A percentile compares a stretch with the other conserved stretches of the same genome.
Conservation (phyloP, 2,329 filamentous ascomycete genomes). For the Epichloe gansuensis region DNA sequence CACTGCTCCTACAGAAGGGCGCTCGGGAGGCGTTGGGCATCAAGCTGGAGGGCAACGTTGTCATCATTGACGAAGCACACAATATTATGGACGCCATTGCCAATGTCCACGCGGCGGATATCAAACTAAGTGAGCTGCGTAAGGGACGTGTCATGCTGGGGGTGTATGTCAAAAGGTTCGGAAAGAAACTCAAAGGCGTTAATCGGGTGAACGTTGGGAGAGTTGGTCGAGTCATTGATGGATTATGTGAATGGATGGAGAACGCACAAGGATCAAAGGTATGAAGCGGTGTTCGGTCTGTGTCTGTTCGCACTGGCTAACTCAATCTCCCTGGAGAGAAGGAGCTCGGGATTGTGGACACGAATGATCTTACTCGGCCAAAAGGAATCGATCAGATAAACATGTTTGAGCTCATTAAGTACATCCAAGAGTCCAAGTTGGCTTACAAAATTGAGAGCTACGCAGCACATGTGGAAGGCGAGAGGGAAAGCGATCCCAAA, state of each 20-base stretch:
- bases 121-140: slow-evolving; percentile 60
- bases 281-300: not conserved
- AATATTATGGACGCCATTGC: slow-evolving; percentile 94
- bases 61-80: slow-evolving; percentile 96
- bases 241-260: slow-evolving; percentile 57
- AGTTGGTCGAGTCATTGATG: slow-evolving; percentile 70
- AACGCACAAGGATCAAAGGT: slow-evolving; percentile 34
- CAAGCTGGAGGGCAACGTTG: slow-evolving; percentile 71
- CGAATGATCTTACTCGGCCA: slow-evolving; percentile 59
- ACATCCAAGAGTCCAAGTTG: slow-evolving; percentile 83
- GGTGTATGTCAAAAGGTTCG: slow-evolving; percentile 75
- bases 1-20: slow-evolving; percentile 72
- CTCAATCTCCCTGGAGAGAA: slow-evolving; percentile 11
- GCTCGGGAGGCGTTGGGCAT: slow-evolving; percentile 80
- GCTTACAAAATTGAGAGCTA: slow-evolving; percentile 94
- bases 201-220: slow-evolving; percentile 88
- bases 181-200: slow-evolving; percentile 75
- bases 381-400: slow-evolving; percentile 95
- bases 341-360: slow-evolving; percentile 54
- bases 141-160: slow-evolving; percentile 63
- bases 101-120: slow-evolving; percentile 68
- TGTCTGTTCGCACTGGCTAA: not conserved
- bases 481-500: slow-evolving; percentile 29
- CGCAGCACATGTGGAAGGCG: slow-evolving; percentile 40
- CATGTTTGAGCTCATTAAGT: slow-evolving; percentile 73